Evolutionary conservation across 352 stramenopile genomes (phyloP).

Genomic region (Phytophthora meadii): DNA sequence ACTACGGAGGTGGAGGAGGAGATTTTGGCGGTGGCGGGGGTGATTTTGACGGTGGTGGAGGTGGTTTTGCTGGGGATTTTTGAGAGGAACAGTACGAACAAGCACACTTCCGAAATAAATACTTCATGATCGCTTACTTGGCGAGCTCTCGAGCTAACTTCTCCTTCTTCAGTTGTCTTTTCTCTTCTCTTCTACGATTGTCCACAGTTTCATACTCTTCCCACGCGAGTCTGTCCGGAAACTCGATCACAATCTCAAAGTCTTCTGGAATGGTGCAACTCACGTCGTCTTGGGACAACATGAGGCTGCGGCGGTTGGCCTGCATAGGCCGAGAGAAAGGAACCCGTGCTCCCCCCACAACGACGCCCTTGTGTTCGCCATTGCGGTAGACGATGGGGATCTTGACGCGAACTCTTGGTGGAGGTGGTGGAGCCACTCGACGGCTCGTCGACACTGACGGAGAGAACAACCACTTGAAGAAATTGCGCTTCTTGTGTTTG

Average conservation of each 20-base stretch:
- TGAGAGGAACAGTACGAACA: constrained; percentile 26
- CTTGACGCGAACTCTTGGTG: constrained; percentile 34
- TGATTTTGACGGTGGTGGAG: constrained; percentile 36
- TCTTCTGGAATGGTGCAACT: constrained; percentile 32
- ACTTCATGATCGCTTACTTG: constrained; percentile 23
- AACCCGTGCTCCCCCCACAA: constrained; percentile 35
- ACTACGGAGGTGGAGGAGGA: constrained; percentile 17
- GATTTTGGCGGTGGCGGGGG: constrained; percentile 26
- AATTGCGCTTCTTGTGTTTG: constrained; percentile 33
- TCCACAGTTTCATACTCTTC: constrained; percentile 16
- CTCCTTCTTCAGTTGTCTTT: constrained; percentile 27
- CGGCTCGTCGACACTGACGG: constrained; percentile 27
- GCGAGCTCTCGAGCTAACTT: constrained; percentile 30
- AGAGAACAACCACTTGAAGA: constrained; percentile 39
- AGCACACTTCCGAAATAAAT: constrained; percentile 16
- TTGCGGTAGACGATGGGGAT: constrained; percentile 40
- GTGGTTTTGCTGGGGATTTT: constrained; percentile 60
- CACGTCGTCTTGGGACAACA: constrained; percentile 23
- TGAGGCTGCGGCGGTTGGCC: constrained; percentile 23
- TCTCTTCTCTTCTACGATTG: constrained; percentile 13
- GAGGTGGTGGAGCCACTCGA: constrained; percentile 19
- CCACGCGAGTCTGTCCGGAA: constrained; percentile 25
- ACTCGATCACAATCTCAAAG: constrained; percentile 18
- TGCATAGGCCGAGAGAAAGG: constrained; percentile 45
- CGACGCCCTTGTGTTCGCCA: constrained; percentile 36